Evolutionary conservation across 139 green algal genomes (phyloP).

Genomic region (Ostreobium quekettii): DNA sequence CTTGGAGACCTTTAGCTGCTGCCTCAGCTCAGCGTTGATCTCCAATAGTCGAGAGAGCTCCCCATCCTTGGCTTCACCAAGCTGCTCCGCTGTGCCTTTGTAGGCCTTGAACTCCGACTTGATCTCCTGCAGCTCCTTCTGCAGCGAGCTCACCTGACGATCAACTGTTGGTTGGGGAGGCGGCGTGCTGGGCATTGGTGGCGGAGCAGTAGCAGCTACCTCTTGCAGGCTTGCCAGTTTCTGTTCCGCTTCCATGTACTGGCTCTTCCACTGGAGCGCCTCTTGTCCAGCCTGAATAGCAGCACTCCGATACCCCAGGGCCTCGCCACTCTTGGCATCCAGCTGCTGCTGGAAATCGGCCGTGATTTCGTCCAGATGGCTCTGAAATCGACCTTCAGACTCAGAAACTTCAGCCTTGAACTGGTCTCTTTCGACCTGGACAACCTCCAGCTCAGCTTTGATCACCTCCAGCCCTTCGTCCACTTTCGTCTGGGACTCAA

Average conservation of each 20-base stretch:
- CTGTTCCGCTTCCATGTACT: not conserved
- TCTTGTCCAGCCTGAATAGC: not conserved
- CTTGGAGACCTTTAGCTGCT: not conserved
- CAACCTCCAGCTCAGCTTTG: not conserved
- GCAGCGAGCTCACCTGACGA: not conserved
- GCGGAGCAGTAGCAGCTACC: not conserved
- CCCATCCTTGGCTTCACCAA: conserved; percentile 1
- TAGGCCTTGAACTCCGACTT: not conserved
- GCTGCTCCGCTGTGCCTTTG: conserved; percentile 1
- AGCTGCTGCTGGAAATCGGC: conserved; percentile 3
- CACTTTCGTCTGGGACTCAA: not conserved
- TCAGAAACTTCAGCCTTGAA: conserved; percentile 4
- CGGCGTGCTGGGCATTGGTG: not conserved
- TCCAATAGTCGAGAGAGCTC: conserved; percentile 12
- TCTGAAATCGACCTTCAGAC: conserved; percentile 2
- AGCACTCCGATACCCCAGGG: not conserved
- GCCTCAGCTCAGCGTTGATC: conserved; percentile 6
- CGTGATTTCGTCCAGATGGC: conserved; percentile 12
- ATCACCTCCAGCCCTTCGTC: conserved; percentile 3
- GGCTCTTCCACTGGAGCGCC: not conserved
- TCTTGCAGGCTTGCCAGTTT: not conserved
- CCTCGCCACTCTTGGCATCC: not conserved
- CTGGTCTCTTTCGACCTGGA: conserved; percentile 2
- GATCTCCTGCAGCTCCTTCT: not conserved
- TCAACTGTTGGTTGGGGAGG: not conserved